Percentiles rank a stretch among this genome's conserved stretches.
These are phyloP conservation scores for Fusarium buxicola DNA, from an alignment of 2,329 filamentous ascomycete species.

Conservation along the genomic window DNA sequence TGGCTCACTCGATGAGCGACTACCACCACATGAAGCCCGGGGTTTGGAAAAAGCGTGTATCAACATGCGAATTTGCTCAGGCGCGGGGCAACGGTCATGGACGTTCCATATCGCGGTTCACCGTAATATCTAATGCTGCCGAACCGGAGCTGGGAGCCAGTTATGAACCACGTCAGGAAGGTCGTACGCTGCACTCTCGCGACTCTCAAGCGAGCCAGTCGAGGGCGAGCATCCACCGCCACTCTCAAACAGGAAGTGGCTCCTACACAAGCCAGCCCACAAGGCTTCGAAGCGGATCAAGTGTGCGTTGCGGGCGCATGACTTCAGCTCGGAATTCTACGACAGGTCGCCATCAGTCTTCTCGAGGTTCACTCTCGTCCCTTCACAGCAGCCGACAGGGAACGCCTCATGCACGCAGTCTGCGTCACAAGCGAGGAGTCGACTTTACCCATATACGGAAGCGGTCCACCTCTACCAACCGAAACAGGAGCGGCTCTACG, in stretches of 20 bases:
- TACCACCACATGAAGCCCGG: constrained; percentile 81
- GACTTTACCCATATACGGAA: constrained; percentile 65
- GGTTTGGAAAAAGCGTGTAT: constrained; percentile 69
- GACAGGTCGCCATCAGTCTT: constrained; percentile 49
- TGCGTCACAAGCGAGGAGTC: constrained; percentile 64
- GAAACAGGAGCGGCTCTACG: constrained; percentile 33
- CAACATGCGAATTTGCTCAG: constrained; percentile 69
- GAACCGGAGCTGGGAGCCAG: constrained; percentile 67
- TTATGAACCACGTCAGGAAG: constrained; percentile 87
- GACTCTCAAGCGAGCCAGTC: constrained; percentile 68
- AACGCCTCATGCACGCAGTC: constrained; percentile 54
- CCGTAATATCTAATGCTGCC: constrained; percentile 72
- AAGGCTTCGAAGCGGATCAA: constrained; percentile 53
- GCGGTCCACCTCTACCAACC: constrained; percentile 49
- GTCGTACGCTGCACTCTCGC: constrained; percentile 58
- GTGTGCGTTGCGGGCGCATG: constrained; percentile 46
- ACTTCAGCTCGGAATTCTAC: constrained; percentile 47
- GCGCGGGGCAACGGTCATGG: constrained; percentile 60
- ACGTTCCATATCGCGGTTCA: constrained; percentile 70
- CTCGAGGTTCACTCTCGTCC: constrained; percentile 61
- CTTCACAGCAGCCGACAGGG: constrained; percentile 60
- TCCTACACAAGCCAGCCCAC: constrained; percentile 45
- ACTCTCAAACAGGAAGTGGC: constrained; percentile 48
- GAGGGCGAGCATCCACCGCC: constrained; percentile 76
- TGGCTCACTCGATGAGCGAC: constrained; percentile 90